Evolutionary conservation across 2,329 filamentous ascomycete genomes (phyloP).

Genomic region (Tympanopsis confertula): DNA sequence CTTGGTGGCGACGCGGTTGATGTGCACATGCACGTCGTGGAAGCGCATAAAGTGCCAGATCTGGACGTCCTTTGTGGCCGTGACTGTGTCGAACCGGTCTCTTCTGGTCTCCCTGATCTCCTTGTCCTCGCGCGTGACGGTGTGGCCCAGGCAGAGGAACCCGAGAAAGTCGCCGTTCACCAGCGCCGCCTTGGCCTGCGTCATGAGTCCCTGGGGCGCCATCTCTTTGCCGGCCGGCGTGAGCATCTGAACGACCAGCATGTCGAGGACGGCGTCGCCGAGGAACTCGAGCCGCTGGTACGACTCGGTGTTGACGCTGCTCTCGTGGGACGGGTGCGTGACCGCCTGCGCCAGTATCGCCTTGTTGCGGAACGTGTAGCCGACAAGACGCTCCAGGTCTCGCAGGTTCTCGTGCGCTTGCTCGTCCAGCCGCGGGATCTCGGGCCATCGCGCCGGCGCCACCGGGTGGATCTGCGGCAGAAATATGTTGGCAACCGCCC

Average conservation of each 20-base stretch:
- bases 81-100: constrained; percentile 1
- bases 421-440: constrained; percentile 19
- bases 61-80: constrained; percentile 16
- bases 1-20: constrained; percentile 34
- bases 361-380: constrained; percentile 60
- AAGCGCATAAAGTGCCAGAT: constrained; percentile 65
- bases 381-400: constrained; percentile 53
- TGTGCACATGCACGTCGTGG: constrained; percentile 30
- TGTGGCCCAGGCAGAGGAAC: constrained; percentile 57
- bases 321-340: constrained; percentile 57
- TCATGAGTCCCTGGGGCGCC: constrained; percentile 52
- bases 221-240: constrained; percentile 28
- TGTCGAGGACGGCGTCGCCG: constrained; percentile 76
- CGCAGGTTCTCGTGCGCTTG: constrained; percentile 24
- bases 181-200: constrained; percentile 61
- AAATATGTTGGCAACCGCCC: constrained; percentile 54
- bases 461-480: constrained; percentile 46
- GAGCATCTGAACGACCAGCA: constrained; percentile 56
- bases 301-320: constrained; percentile 31
- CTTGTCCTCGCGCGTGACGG: constrained; percentile 16
- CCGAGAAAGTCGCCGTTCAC: constrained; percentile 74
- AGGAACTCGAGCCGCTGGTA: constrained; percentile 77
- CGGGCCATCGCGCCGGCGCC: constrained; percentile 13
- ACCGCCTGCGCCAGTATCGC: constrained; percentile 65
- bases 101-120: constrained; percentile 8